phyloP scores from a whole-genome alignment of 108 stramenopile genomes.

The Fistulifera pelliculosa region DNA sequence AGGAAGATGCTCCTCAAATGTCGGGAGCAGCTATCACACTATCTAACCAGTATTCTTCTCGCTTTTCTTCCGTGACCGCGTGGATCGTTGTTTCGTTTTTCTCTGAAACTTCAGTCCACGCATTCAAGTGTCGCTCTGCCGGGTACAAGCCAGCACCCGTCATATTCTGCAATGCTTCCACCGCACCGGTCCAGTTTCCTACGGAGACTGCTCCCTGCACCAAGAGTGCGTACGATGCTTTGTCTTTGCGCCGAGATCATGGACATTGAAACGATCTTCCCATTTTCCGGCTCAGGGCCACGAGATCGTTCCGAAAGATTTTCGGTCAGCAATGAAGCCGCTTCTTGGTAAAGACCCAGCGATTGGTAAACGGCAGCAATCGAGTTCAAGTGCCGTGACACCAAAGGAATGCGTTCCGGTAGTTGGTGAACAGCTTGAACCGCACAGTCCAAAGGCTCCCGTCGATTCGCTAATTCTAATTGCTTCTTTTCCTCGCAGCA shows the following conservation, averaged over 20 bases:
- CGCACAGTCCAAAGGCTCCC: conserved; percentile 49
- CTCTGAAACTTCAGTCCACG: conserved; percentile 61
- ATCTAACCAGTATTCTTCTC: conserved; percentile 45
- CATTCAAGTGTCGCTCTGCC: conserved; percentile 51
- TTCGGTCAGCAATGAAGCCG: conserved; percentile 33
- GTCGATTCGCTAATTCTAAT: conserved; percentile 23
- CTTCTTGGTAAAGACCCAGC: conserved; percentile 37
- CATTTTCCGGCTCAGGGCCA: conserved; percentile 39
- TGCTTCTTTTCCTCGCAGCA: conserved; percentile 18
- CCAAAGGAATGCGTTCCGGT: conserved; percentile 15
- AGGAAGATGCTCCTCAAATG: too few species aligned
- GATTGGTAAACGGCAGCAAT: conserved; percentile 53
- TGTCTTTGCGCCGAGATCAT: conserved; percentile 61
- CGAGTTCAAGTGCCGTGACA: conserved; percentile 51
- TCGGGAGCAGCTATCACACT: too few species aligned
- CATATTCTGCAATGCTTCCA: conserved; percentile 57
- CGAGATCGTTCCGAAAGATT: conserved; percentile 43
- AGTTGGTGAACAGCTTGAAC: conserved; percentile 38
- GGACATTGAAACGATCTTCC: conserved; percentile 29
- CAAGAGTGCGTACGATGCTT: conserved; percentile 62
- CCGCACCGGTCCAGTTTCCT: conserved; percentile 57
- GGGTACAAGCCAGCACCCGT: conserved; percentile 65
- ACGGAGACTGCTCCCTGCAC: conserved; percentile 55
- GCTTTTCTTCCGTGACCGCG: conserved; percentile 59
- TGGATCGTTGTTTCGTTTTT: conserved; percentile 37